Evolutionary conservation across 139 green algal genomes (phyloP), one percentile per base, ranked within the genome.

Genomic region (Desmodesmus armatus): DNA sequence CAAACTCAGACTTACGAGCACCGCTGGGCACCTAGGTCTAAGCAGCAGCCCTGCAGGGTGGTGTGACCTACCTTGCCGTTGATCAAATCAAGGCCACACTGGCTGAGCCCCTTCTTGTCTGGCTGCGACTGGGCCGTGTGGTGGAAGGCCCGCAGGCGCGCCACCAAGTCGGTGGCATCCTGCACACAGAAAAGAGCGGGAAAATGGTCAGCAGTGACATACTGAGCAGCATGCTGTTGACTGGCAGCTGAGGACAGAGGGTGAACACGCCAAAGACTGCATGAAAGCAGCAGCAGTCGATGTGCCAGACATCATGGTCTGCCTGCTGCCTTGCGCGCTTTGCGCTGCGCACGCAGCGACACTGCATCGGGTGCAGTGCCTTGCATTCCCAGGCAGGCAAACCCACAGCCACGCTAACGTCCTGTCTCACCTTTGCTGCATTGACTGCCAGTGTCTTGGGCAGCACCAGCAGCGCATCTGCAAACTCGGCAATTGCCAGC

Each of bases 401-500:
- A 80, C 25, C 96, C 21, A 98, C 95, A 67, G 98, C 92, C 76
- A 98, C 96, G 13, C 95, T 98, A 21, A 73, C 74, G 23, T 89
- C 78, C 90, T 98, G 62, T 41, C 80, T 53, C 87, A 82, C 76
- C 76, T 99, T 98, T 67, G 96, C 96, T 11, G 96, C 96, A 85
- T 99, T 99, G 49, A 99, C 97, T 0, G 95, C 93, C 29, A 99
- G 90, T 29, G 93, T 96, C 88, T 99, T 99, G 71, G 97, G 88
- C 23, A 93, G 75, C 43, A 94, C 91, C 70, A 94, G 85, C 51
- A 88, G 70, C 27, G 91, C 82, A 47, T 91, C 90, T n/a, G 91
- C 91, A 97, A 98, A 88, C 90, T 96, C 89, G 94, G 96, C 62
- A 96, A 99, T 99, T 31, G 98, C 97, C 49, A 99, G 94, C 95